A percentile compares a stretch with the other conserved stretches of the same genome.
Conservation (phyloP, 495 filamentous ascomycete genomes). For the Daldinia decipiens region DNA sequence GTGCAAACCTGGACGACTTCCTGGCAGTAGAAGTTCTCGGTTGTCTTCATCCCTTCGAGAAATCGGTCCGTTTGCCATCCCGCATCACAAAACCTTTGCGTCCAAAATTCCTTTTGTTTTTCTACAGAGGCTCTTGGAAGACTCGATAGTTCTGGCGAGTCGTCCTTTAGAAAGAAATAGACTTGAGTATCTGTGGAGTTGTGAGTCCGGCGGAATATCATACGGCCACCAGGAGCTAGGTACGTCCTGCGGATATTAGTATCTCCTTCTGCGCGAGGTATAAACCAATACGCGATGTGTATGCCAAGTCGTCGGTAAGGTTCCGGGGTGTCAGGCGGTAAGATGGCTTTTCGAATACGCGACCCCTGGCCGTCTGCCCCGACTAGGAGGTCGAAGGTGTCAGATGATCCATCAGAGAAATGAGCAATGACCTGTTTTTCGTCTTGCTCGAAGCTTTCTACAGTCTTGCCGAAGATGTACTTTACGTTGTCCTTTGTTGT, state of each 20-base stretch:
- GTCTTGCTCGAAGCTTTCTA: slow-evolving; percentile 43
- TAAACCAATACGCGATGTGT: slow-evolving; percentile 40
- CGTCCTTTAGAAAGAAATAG: slow-evolving; percentile 47
- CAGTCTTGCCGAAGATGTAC: slow-evolving; percentile 56
- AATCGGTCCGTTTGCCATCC: slow-evolving; percentile 58
- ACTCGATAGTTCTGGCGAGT: slow-evolving; percentile 43
- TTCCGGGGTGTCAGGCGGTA: slow-evolving; percentile 41
- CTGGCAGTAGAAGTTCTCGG: slow-evolving; percentile 56
- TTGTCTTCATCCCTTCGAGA: slow-evolving; percentile 49
- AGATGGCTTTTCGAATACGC: slow-evolving; percentile 50
- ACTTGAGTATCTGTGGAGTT: slow-evolving; percentile 50
- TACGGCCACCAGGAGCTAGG: slow-evolving; percentile 44
- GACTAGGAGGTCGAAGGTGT: slow-evolving; percentile 58
- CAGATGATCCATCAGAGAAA: slow-evolving; percentile 48
- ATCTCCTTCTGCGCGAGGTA: slow-evolving; percentile 24
- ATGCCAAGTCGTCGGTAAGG: slow-evolving; percentile 33
- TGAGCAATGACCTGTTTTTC: slow-evolving; percentile 12
- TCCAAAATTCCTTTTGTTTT: slow-evolving; percentile 54
- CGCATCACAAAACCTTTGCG: slow-evolving; percentile 53
- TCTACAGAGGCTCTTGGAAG: slow-evolving; percentile 27
- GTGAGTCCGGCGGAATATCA: slow-evolving; percentile 52
- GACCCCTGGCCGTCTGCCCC: slow-evolving; percentile 60
- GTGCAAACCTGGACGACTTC: slow-evolving; percentile 53
- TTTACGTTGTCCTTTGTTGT: slow-evolving; percentile 55
- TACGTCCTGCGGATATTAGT: slow-evolving; percentile 40